Conservation (phyloP, 257 asterid species). For the Oldenlandia corymbosa region DNA sequence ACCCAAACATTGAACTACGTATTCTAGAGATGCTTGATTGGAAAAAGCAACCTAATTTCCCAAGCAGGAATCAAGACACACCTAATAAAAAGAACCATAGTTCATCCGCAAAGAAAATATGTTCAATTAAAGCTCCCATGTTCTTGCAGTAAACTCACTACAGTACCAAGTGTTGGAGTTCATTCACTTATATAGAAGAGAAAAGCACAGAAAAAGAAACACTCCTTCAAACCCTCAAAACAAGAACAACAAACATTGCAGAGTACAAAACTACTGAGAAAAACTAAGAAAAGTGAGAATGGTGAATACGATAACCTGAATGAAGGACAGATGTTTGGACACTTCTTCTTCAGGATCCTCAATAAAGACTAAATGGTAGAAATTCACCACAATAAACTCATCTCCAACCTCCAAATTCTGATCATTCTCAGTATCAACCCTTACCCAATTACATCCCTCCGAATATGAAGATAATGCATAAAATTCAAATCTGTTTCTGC, state of each 20-base stretch:
- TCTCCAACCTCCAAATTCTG: constrained; percentile 33
- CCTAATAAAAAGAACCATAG: too few species aligned
- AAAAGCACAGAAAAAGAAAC: background rate
- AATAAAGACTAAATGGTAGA: constrained; percentile 60
- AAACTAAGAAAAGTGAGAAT: background rate
- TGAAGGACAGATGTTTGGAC: constrained; percentile 68
- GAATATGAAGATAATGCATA: constrained; percentile 36
- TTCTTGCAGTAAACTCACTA: too few species aligned
- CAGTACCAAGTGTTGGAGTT: background rate
- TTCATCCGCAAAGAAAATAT: too few species aligned
- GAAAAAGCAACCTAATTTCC: background rate
- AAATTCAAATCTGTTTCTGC: constrained; percentile 23
- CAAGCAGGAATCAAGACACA: background rate
- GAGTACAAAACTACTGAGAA: background rate
- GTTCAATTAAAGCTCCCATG: too few species aligned
- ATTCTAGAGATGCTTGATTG: background rate
- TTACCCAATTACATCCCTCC: constrained; percentile 32
- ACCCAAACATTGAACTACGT: background rate
- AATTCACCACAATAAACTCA: constrained; percentile 77
- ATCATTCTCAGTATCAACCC: constrained; percentile 26
- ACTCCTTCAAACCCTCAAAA: background rate
- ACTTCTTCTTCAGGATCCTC: constrained; percentile 63
- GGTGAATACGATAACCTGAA: constrained; percentile 47
- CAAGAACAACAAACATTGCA: background rate
- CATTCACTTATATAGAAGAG: background rate